Conservation (phyloP, 2,329 filamentous ascomycete species). For the Cadophora sp. region DNA sequence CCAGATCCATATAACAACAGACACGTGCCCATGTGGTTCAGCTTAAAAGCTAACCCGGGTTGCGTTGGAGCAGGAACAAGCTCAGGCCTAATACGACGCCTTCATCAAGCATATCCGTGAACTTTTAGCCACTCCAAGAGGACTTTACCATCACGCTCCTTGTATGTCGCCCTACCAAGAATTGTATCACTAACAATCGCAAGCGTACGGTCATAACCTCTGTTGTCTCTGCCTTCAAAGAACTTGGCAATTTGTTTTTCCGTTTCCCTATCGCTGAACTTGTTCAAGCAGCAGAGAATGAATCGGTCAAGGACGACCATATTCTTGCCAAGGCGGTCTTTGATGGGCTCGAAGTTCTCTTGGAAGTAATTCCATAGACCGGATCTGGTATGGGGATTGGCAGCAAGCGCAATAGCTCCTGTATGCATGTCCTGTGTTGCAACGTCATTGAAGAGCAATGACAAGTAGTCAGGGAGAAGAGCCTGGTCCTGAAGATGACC, state of each 20-base stretch:
- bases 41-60: not conserved
- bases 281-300: slow-evolving; percentile 76
- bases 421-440: slow-evolving; percentile 88
- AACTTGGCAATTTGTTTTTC: slow-evolving; percentile 82
- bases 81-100: too few relatives aligned
- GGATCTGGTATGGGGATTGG: slow-evolving; percentile 74
- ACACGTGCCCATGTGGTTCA: not conserved
- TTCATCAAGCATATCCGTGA: slow-evolving; percentile 58
- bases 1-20: not conserved
- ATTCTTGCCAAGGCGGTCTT: slow-evolving; percentile 76
- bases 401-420: slow-evolving; percentile 74
- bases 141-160: slow-evolving; percentile 72
- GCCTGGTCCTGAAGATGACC: slow-evolving; percentile 70
- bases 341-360: slow-evolving; percentile 78
- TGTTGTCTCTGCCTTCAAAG: slow-evolving; percentile 86
- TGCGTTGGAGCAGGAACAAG: too few relatives aligned
- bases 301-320: slow-evolving; percentile 91
- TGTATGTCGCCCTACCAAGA: slow-evolving; percentile 82
- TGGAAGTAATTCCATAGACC: slow-evolving; percentile 88
- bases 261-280: slow-evolving; percentile 74
- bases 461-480: slow-evolving; percentile 70
- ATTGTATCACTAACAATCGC: slow-evolving; percentile 88
- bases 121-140: slow-evolving; percentile 80
- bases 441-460: slow-evolving; percentile 85
- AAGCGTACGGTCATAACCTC: slow-evolving; percentile 84